Evolutionary conservation across 352 stramenopile genomes (phyloP), one percentile per base, ranked within the genome.

Genomic region (Thalassiosira delicatula): DNA sequence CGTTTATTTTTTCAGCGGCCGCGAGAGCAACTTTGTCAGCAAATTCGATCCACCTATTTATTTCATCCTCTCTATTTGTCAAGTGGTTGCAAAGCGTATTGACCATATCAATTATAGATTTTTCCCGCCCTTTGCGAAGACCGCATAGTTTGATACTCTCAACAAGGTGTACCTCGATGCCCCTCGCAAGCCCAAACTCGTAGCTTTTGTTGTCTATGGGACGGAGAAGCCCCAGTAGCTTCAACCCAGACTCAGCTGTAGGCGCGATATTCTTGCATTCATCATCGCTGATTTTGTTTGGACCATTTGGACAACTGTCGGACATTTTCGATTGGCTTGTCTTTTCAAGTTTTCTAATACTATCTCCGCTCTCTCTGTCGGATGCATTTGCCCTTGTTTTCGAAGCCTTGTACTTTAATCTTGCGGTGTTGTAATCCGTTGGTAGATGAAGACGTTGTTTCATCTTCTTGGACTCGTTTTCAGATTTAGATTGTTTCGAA

Each of bases 141-240:
- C 81, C 70, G 25, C 69, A 81, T 37, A 87, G 37, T 27, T 84
- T 87, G 33, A 87, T 75, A 37, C 53, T 87, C 60, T 87, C 81
- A 27, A 81, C 40, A 12, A 87, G 71, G 53, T 87, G 81, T 11
- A 76, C 12, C 29, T 75, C 27, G 35, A 87, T 87, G 12, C 69
- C 80, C 19, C 69, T 69, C 3, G 75, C 68, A 1, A 83, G n/a
- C 5, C 75, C 75, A 61, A 73, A 83, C 25, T 83, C 75, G 42
- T 70, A 78, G 11, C 67, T 33, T 68, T 70, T 65, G 33, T 42
- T 61, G 23, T 83, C 75, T 0, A 76, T 44, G 23, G 75, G 75
- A 8, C 75, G 66, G 9, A 72, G 23, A 17, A 83, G 60, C 25
- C 49, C 37, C 8, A 83, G 59, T 51, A 69, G 19, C 17, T 81